Evolutionary conservation across 352 stramenopile species (phyloP).

Genomic region (Phytophthora fragariae): DNA sequence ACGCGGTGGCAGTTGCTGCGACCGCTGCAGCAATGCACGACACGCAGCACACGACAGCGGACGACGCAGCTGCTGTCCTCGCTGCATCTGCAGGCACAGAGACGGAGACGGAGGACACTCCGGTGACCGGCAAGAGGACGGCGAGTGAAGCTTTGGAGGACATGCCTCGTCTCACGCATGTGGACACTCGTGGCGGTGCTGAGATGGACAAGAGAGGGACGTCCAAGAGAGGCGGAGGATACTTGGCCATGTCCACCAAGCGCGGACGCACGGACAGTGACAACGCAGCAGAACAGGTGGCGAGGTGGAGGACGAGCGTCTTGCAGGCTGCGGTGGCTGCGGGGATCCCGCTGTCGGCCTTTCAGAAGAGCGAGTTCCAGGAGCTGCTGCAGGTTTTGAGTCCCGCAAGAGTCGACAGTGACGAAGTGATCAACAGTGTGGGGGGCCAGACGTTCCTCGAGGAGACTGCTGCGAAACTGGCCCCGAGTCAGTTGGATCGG

Average conservation of each 20-base stretch:
- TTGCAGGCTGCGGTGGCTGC: slow-evolving; percentile 48
- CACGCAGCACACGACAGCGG: slow-evolving; percentile 6
- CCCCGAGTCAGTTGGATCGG: slow-evolving; percentile 64
- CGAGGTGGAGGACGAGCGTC: slow-evolving; percentile 35
- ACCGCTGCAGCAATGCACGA: slow-evolving; percentile 2
- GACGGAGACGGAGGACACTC: slow-evolving; percentile 1
- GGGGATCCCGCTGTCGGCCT: slow-evolving; percentile 45
- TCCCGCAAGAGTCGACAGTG: slow-evolving; percentile 12
- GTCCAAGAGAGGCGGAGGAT: slow-evolving; percentile 8
- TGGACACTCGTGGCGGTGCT: not conserved
- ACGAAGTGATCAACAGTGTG: slow-evolving; percentile 30
- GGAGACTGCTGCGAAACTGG: slow-evolving; percentile 49
- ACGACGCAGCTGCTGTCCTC: slow-evolving; percentile 15
- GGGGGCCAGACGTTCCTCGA: slow-evolving; percentile 47
- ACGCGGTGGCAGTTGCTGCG: slow-evolving; percentile 12
- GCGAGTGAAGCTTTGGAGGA: slow-evolving; percentile 28
- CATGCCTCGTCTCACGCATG: slow-evolving; percentile 12
- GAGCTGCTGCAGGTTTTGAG: slow-evolving; percentile 45
- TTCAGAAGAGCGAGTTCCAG: slow-evolving; percentile 56
- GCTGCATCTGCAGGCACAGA: not conserved
- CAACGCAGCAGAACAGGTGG: slow-evolving; percentile 7
- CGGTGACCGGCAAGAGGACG: slow-evolving; percentile 20
- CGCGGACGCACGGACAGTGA: slow-evolving; percentile 27
- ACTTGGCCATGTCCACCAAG: slow-evolving; percentile 22
- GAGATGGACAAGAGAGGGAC: slow-evolving; percentile 7